phyloP scores from a whole-genome alignment of 805 yeast species.

The Hanseniaspora pseudoguilliermondii region DNA sequence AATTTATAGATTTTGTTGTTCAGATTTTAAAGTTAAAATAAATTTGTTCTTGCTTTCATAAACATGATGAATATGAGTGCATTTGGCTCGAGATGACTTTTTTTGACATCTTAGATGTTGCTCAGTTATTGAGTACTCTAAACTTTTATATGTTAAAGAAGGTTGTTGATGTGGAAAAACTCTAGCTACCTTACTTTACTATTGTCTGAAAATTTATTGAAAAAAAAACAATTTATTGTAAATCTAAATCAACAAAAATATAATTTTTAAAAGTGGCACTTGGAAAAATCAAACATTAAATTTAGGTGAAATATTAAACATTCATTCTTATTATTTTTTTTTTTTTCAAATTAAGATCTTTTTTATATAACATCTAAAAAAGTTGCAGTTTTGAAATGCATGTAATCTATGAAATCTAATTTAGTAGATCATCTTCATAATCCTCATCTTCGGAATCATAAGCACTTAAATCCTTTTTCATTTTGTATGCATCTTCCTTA shows the following conservation, averaged over 20 bases:
- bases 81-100: slow-evolving; percentile 87
- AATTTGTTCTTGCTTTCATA: slow-evolving; percentile 2
- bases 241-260: too few species aligned
- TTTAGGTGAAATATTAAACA: background rate
- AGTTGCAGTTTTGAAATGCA: background rate
- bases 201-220: slow-evolving; percentile 38
- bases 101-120: slow-evolving; percentile 10
- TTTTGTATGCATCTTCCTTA: slow-evolving; percentile 94
- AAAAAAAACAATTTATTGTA: background rate
- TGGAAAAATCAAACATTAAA: too few species aligned
- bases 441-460: slow-evolving; percentile 45
- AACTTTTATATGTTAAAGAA: slow-evolving; percentile 15
- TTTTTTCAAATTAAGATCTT: background rate
- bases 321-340: slow-evolving; percentile 11
- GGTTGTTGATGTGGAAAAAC: slow-evolving; percentile 90
- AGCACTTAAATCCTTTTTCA: slow-evolving; percentile 57
- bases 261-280: too few species aligned
- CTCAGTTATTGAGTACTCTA: slow-evolving; percentile 21
- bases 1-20: too few species aligned
- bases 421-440: slow-evolving; percentile 33
- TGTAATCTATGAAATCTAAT: background rate
- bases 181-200: slow-evolving; percentile 82
- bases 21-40: background rate
- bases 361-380: background rate
- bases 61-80: slow-evolving; percentile 90